Percentiles rank a stretch among this genome's conserved stretches.
Evolutionary conservation across 202 grass and related monocot species (phyloP).

Genomic region (Cymbopogon flexuosus): DNA sequence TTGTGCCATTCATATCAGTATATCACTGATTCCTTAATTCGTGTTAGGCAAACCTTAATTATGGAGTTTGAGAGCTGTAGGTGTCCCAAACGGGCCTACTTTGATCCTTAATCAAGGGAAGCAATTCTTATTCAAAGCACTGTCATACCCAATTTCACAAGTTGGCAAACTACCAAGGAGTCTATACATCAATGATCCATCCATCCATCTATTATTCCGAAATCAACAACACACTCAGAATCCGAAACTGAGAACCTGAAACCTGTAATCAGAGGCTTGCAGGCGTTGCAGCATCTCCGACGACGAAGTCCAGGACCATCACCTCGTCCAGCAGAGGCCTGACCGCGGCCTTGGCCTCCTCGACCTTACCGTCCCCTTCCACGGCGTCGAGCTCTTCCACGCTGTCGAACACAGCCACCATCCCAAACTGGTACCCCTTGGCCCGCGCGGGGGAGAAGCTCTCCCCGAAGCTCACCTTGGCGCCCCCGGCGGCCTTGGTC

Average conservation of each 20-base stretch:
- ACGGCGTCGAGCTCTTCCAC: slow-evolving; percentile 66
- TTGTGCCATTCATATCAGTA: background rate
- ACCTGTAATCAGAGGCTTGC: slow-evolving; percentile 53
- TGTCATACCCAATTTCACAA: background rate
- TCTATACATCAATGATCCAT: background rate
- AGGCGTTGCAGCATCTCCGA: slow-evolving; percentile 26
- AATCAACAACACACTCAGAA: background rate
- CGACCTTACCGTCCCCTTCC: slow-evolving; percentile 56
- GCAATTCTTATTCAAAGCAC: background rate
- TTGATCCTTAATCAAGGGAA: background rate
- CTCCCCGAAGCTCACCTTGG: slow-evolving; percentile 71
- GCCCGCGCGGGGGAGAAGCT: slow-evolving; percentile 83
- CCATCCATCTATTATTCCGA: slow-evolving; percentile 15
- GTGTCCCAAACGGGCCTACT: background rate
- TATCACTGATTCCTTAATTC: background rate
- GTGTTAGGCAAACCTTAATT: background rate
- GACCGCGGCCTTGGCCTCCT: slow-evolving; percentile 62
- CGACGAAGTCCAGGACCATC: slow-evolving; percentile 73
- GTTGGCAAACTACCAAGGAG: background rate
- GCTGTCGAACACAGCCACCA: slow-evolving; percentile 67
- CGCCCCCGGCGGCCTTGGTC: slow-evolving; percentile 34
- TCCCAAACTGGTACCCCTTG: slow-evolving; percentile 73
- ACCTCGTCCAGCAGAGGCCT: slow-evolving; percentile 69
- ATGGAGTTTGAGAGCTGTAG: background rate
- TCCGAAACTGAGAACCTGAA: slow-evolving; percentile 23